phyloP scores from a whole-genome alignment of 2,329 filamentous ascomycete species.

The Alternaria dauci region DNA sequence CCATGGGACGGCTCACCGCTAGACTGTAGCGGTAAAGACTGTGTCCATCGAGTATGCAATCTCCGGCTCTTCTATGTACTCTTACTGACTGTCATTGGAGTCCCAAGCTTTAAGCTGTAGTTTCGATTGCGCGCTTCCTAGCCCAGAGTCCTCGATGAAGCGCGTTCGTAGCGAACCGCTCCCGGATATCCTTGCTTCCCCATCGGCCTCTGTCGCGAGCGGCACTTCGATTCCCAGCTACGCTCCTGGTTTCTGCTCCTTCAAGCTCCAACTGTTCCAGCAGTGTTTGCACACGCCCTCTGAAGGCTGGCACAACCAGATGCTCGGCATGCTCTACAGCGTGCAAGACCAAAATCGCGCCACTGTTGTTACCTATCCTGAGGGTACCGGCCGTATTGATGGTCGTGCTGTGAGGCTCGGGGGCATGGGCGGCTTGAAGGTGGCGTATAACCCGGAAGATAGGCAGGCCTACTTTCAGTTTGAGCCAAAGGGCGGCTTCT shows the following conservation, averaged over 20 bases:
- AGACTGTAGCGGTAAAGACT: background rate
- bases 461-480: slow-evolving; percentile 4
- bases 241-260: slow-evolving; percentile 3
- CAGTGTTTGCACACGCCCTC: slow-evolving; percentile 11
- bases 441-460: background rate
- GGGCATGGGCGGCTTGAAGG: slow-evolving; percentile 2
- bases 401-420: background rate
- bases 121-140: background rate
- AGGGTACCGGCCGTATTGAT: slow-evolving; percentile 8
- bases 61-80: background rate
- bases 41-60: background rate
- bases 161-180: background rate
- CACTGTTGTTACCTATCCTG: background rate
- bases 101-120: background rate
- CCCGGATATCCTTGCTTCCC: background rate
- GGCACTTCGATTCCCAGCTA: slow-evolving; percentile 1
- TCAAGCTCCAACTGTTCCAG: slow-evolving; percentile 11
- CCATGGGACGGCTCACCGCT: background rate
- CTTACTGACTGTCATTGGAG: background rate
- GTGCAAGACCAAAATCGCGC: slow-evolving; percentile 8
- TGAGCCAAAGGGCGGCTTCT: slow-evolving; percentile 5
- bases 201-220: background rate
- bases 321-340: slow-evolving; percentile 8
- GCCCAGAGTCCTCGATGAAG: background rate
- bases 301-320: slow-evolving; percentile 8